Percentiles rank a stretch among this genome's conserved stretches.
Evolutionary conservation across 164 flowering plant genomes (phyloP).

Genomic region (Kalanchoe fedtschenkoi): DNA sequence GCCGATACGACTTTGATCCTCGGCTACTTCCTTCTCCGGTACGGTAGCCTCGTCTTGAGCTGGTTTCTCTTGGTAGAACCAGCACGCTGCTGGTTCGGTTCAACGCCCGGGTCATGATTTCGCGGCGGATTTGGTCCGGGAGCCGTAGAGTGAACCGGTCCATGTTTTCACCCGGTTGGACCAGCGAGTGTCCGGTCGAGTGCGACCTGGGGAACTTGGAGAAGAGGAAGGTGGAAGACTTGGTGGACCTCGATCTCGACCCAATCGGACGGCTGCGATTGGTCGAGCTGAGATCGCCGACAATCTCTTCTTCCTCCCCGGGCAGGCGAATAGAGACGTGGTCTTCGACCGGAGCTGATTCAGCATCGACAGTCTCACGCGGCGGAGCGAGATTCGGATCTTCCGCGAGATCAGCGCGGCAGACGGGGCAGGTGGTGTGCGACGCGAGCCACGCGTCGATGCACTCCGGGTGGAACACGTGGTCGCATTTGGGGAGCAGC

Average conservation of each 20-base stretch:
- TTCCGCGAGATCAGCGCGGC: too few species aligned
- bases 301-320: too few species aligned
- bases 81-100: constrained; percentile 35
- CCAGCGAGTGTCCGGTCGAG: constrained; percentile 69
- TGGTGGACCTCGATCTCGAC: constrained; percentile 14
- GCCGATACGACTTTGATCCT: constrained; percentile 13
- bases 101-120: constrained; percentile 20
- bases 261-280: not conserved
- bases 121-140: constrained; percentile 45
- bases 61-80: constrained; percentile 18
- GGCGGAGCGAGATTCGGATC: too few species aligned
- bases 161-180: constrained; percentile 42
- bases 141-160: constrained; percentile 55
- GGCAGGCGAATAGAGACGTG: too few species aligned
- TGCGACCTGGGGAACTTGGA: constrained; percentile 36
- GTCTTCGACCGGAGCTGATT: too few species aligned
- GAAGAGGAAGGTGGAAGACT: constrained; percentile 7
- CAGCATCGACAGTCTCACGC: too few species aligned
- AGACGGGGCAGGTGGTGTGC: too few species aligned
- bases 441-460: too few species aligned
- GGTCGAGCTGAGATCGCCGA: too few species aligned
- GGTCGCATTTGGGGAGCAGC: too few species aligned
- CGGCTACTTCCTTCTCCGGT: constrained; percentile 28
- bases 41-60: constrained; percentile 28
- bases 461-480: too few species aligned